Conservation (phyloP, 192 early-diverging fungal genomes). For the Podila epicladia region DNA sequence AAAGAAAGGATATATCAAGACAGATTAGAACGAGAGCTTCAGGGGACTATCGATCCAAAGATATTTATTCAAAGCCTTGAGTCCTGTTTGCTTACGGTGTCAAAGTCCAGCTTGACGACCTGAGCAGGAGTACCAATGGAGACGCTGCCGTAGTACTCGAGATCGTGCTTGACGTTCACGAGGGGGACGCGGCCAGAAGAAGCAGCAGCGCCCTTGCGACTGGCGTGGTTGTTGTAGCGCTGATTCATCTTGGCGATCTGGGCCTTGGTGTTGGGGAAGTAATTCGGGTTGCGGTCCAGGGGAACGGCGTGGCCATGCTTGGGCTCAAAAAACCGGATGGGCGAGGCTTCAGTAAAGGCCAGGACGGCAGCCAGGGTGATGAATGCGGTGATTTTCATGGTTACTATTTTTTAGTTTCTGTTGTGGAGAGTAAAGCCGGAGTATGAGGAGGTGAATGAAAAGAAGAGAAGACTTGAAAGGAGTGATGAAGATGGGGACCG, state of each 20-base stretch:
- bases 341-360: constrained; percentile 8
- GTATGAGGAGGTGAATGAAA: not conserved
- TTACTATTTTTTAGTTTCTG: not conserved
- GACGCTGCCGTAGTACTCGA: constrained; percentile 71
- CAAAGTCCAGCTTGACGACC: constrained; percentile 64
- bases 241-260: constrained; percentile 30
- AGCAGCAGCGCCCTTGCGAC: not conserved
- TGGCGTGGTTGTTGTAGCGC: constrained; percentile 11
- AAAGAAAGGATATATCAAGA: not conserved
- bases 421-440: not conserved
- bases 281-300: constrained; percentile 17
- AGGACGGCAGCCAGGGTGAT: constrained; percentile 4
- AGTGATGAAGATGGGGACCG: no score
- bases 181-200: constrained; percentile 15
- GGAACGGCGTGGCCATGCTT: constrained; percentile 5
- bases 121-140: constrained; percentile 72
- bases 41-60: not conserved
- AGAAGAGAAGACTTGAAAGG: not conserved
- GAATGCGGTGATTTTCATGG: constrained; percentile 2
- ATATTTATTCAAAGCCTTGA: not conserved
- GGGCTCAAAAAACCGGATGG: not conserved
- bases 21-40: not conserved
- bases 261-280: constrained; percentile 17
- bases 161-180: constrained; percentile 50
- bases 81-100: constrained; percentile 44